phyloP scores from a whole-genome alignment of 2,329 filamentous ascomycete species.

The Helotiales sp. region DNA sequence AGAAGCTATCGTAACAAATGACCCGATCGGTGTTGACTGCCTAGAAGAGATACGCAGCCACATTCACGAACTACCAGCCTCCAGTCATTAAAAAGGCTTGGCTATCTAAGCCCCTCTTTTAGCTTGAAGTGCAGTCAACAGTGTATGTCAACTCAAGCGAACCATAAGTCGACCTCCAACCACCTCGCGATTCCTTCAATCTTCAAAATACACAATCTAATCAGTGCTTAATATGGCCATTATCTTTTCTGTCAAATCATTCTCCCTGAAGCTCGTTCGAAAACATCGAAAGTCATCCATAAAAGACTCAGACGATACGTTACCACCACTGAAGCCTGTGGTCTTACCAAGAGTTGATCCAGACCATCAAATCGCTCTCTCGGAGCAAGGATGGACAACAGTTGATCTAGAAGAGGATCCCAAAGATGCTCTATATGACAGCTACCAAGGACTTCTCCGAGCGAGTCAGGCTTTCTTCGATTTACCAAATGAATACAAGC shows the following conservation, averaged over 20 bases:
- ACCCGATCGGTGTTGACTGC: no score
- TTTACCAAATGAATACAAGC: conserved; percentile 32
- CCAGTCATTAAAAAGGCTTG: background rate
- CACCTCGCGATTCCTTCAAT: background rate
- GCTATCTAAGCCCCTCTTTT: background rate
- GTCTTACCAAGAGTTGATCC: conserved; percentile 28
- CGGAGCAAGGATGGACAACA: conserved; percentile 38
- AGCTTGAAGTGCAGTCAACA: background rate
- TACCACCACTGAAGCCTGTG: conserved; percentile 25
- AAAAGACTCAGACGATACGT: background rate
- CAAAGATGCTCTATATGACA: conserved; percentile 26
- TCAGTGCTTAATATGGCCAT: background rate
- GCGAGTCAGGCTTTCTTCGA: conserved; percentile 36
- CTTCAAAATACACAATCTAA: background rate
- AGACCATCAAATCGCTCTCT: conserved; percentile 27
- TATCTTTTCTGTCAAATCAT: background rate
- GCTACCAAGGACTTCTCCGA: conserved; percentile 30
- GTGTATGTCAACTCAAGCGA: conserved; percentile 1
- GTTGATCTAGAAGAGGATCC: conserved; percentile 23
- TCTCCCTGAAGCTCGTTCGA: background rate
- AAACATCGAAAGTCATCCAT: background rate
- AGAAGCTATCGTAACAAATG: no score
- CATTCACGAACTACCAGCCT: background rate
- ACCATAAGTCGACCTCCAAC: background rate
- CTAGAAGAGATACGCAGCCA: background rate